Percentiles rank a stretch among this genome's conserved stretches.
Conservation (phyloP, 495 filamentous ascomycete species). For the Apodospora peruviana region DNA sequence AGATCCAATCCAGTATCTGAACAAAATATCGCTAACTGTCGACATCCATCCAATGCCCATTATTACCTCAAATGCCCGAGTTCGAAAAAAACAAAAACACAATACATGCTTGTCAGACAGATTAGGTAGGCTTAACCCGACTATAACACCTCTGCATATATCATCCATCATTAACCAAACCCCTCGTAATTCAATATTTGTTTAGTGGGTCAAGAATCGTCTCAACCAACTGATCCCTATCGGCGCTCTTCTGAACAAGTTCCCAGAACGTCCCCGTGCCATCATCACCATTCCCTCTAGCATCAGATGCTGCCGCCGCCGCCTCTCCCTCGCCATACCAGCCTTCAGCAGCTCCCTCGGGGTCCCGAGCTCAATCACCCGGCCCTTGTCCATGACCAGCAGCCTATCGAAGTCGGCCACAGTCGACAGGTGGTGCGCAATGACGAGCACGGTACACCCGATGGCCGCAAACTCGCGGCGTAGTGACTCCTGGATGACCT, state of each 20-base stretch:
- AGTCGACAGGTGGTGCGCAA: conserved; percentile 66
- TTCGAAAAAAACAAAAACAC: too few relatives aligned
- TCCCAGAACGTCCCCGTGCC: conserved; percentile 23
- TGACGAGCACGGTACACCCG: conserved; percentile 71
- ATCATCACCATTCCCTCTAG: conserved; percentile 1
- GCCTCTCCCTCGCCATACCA: conserved; percentile 6
- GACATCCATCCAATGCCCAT: too few relatives aligned
- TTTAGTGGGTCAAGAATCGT: too few relatives aligned
- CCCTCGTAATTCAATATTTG: conserved; percentile 11
- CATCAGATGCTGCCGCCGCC: neutral
- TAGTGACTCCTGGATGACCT: conserved; percentile 64
- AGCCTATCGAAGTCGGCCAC: conserved; percentile 68
- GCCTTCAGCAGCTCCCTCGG: conserved; percentile 17
- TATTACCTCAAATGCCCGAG: too few relatives aligned
- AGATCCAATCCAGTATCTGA: too few relatives aligned
- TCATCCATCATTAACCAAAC: conserved; percentile 2
- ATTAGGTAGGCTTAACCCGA: too few relatives aligned
- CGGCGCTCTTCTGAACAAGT: conserved; percentile 22
- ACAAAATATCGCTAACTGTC: too few relatives aligned
- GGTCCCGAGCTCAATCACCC: conserved; percentile 50
- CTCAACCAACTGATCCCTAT: conserved; percentile 19
- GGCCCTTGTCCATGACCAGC: conserved; percentile 56
- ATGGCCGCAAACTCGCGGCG: conserved; percentile 62
- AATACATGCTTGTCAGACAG: too few relatives aligned
- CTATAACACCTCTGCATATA: neutral